Conservation (phyloP, 345 rosid species). For the Arabidopsis arenosa region DNA sequence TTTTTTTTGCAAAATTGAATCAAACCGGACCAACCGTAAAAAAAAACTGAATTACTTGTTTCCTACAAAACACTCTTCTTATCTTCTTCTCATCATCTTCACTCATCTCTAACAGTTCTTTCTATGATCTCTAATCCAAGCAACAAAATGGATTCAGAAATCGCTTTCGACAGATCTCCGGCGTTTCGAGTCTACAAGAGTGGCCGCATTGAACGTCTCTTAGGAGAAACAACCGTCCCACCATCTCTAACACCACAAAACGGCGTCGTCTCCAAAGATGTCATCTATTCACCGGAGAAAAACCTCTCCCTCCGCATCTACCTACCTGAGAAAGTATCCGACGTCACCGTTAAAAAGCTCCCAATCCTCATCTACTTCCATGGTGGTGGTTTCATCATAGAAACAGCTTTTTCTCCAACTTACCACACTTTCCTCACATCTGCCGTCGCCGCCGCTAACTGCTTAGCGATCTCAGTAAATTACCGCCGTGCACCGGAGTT, state of each 20-base stretch:
- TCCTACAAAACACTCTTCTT: too few relatives aligned
- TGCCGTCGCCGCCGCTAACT: slow-evolving; percentile 35
- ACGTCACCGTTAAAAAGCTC: slow-evolving; percentile 36
- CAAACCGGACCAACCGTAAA: slow-evolving; percentile 31
- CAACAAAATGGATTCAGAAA: slow-evolving; percentile 33
- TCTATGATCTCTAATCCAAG: not conserved
- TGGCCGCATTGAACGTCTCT: slow-evolving; percentile 58
- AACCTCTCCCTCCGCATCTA: slow-evolving; percentile 44
- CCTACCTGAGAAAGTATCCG: slow-evolving; percentile 35
- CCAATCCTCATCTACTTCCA: slow-evolving; percentile 60
- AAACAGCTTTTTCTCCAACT: slow-evolving; percentile 47
- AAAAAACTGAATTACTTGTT: too few relatives aligned
- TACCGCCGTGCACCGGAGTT: slow-evolving; percentile 67
- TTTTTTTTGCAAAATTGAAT: too few relatives aligned
- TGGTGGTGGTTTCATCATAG: slow-evolving; percentile 58
- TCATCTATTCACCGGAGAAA: slow-evolving; percentile 35
- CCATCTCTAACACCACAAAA: slow-evolving; percentile 46
- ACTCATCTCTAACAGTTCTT: not conserved
- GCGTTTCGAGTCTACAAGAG: slow-evolving; percentile 38
- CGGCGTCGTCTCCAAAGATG: slow-evolving; percentile 52
- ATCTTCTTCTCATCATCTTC: not conserved
- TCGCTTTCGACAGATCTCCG: slow-evolving; percentile 29
- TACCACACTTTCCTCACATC: slow-evolving; percentile 42
- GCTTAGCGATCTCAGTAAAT: slow-evolving; percentile 51
- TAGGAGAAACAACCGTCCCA: slow-evolving; percentile 41